A percentile compares a stretch with the other conserved stretches of the same genome.
Evolutionary conservation across 257 asterid species (phyloP).

Genomic region (Forsythia suspensa): DNA sequence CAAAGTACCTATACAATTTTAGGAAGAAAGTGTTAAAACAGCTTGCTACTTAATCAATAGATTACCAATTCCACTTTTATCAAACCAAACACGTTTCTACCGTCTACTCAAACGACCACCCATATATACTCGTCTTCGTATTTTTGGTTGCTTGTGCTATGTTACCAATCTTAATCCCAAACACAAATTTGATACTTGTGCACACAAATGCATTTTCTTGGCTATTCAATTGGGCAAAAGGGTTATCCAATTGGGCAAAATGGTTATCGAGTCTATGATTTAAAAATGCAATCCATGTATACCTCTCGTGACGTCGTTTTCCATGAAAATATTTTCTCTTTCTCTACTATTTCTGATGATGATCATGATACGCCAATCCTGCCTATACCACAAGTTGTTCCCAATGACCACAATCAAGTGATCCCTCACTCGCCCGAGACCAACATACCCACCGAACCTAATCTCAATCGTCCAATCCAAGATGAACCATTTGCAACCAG

Average conservation of each 20-base stretch:
- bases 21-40: background rate
- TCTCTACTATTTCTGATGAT: too few relatives aligned
- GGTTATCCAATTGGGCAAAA: background rate
- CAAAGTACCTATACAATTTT: background rate
- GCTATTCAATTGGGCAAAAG: background rate
- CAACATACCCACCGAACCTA: too few relatives aligned
- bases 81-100: background rate
- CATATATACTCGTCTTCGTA: background rate
- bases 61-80: background rate
- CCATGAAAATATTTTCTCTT: background rate
- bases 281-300: background rate
- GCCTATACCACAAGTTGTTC: too few relatives aligned
- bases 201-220: background rate
- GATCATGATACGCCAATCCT: too few relatives aligned
- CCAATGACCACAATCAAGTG: too few relatives aligned
- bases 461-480: too few relatives aligned
- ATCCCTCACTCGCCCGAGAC: too few relatives aligned
- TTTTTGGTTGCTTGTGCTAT: background rate
- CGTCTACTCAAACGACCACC: background rate
- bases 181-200: background rate
- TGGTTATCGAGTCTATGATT: background rate
- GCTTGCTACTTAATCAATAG: background rate
- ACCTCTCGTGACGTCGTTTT: background rate
- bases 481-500: too few relatives aligned
- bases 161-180: background rate